These are phyloP conservation scores for Polygonum maritimum DNA, from an alignment of 148 eudicot species.

Conservation along the genomic window DNA sequence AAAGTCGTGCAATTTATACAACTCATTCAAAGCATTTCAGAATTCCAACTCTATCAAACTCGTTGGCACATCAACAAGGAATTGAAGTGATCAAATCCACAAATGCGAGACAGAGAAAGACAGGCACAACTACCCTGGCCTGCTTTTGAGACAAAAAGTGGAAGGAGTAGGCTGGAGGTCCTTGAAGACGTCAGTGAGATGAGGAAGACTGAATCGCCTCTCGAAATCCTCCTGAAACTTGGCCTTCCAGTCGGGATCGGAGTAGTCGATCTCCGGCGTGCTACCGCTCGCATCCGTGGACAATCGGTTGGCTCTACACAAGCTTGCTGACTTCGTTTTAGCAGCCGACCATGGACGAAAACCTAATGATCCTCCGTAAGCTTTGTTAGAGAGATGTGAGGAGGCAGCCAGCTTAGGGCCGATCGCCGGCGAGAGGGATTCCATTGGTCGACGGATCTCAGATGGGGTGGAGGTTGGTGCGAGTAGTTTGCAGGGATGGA, in stretches of 20 bases:
- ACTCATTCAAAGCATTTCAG: background rate
- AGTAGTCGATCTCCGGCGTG: constrained; percentile 32
- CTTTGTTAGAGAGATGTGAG: constrained; percentile 5
- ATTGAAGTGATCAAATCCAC: background rate
- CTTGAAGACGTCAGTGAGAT: constrained; percentile 46
- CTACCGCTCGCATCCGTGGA: background rate
- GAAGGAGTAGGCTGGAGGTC: constrained; percentile 67
- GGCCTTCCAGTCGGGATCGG: constrained; percentile 70
- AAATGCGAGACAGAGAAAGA: background rate
- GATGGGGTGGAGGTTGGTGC: background rate
- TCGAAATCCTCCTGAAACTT: constrained; percentile 61
- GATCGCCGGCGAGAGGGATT: constrained; percentile 47
- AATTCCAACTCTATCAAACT: background rate
- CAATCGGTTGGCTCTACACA: background rate
- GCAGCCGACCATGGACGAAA: background rate
- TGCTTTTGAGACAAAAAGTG: constrained; percentile 80
- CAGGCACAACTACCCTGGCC: constrained; percentile 25
- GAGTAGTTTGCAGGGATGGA: background rate
- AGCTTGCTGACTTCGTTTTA: background rate
- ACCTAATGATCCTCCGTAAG: background rate
- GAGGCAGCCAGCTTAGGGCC: constrained; percentile 12
- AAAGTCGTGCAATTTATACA: too few species aligned
- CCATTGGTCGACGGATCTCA: constrained; percentile 20
- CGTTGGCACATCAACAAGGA: background rate
- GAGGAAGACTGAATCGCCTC: constrained; percentile 59